A percentile compares a stretch with the other conserved stretches of the same genome.
Evolutionary conservation across 345 rosid species (phyloP).

Genomic region (Psidium guajava): DNA sequence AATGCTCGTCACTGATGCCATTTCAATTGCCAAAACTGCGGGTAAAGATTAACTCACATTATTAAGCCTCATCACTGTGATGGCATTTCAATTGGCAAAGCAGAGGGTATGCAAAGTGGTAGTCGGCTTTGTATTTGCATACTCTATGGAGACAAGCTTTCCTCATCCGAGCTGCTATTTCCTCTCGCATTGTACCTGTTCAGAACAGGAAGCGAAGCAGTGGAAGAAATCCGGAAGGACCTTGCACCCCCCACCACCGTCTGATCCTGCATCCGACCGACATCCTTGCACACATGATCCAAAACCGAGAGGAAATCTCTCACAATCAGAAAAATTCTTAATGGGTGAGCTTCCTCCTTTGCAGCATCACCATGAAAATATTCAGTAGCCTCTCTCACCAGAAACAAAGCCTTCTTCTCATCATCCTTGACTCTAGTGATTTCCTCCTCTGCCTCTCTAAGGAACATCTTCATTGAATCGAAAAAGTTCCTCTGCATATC

Average conservation of each 20-base stretch:
- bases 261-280: conserved; percentile 73
- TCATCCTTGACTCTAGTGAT: conserved; percentile 52
- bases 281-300: conserved; percentile 96
- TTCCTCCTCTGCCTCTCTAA: conserved; percentile 77
- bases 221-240: conserved; percentile 73
- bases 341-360: conserved; percentile 92
- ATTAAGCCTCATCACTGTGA: not conserved
- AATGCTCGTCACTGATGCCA: not conserved
- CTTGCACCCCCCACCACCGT: conserved; percentile 68
- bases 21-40: not conserved
- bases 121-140: not conserved
- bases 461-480: conserved; percentile 53
- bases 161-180: conserved; percentile 71
- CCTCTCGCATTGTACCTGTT: conserved; percentile 53
- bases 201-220: conserved; percentile 77
- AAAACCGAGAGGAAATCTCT: conserved; percentile 70
- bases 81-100: not conserved
- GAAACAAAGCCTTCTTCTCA: conserved; percentile 62
- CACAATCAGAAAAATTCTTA: conserved; percentile 82
- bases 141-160: conserved; percentile 63
- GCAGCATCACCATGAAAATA: conserved; percentile 84
- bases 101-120: not conserved
- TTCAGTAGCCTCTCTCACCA: conserved; percentile 85
- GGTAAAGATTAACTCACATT: not conserved
- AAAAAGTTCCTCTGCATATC: conserved; percentile 63